A percentile compares a stretch with the other conserved stretches of the same genome.
phyloP scores from a whole-genome alignment of 768 basidiomycete species.

The Kwoniella newhampshirensis region DNA sequence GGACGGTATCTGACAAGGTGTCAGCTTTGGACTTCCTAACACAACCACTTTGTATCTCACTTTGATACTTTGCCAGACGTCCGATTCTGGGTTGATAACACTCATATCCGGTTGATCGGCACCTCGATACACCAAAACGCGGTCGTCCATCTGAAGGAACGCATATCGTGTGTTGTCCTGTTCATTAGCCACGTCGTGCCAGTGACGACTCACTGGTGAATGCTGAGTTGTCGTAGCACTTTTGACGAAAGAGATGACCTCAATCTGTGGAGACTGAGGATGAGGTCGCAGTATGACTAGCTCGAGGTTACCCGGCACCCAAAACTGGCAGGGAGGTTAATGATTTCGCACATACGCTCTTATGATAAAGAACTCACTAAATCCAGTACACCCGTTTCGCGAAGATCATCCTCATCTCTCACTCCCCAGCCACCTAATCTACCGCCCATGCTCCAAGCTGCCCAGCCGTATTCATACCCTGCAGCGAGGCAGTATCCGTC shows the following conservation, averaged over 20 bases:
- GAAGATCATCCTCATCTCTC: conserved; percentile 66
- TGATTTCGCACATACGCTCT: no score
- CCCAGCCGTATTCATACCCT: conserved; percentile 88
- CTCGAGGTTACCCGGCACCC: conserved; percentile 90
- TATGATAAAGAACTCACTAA: conserved; percentile 62
- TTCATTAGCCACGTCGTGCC: not conserved
- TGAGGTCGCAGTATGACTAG: conserved; percentile 63
- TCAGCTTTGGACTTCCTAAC: not conserved
- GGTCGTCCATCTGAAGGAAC: conserved; percentile 92
- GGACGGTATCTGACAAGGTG: conserved; percentile 70
- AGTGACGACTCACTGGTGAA: conserved; percentile 66
- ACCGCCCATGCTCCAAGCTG: conserved; percentile 83
- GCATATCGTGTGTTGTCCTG: conserved; percentile 95
- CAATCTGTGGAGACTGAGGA: conserved; percentile 62
- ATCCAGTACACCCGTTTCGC: conserved; percentile 70
- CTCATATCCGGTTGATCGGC: conserved; percentile 98
- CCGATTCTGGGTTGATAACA: conserved; percentile 94
- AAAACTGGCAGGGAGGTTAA: conserved; percentile 63
- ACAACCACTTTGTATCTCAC: conserved; percentile 51
- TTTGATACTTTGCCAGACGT: conserved; percentile 98
- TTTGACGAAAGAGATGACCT: conserved; percentile 87
- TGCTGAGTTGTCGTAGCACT: conserved; percentile 89
- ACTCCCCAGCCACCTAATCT: conserved; percentile 78
- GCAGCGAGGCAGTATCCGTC: conserved; percentile 94
- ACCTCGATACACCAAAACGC: conserved; percentile 87